phyloP scores from a whole-genome alignment of 2,329 filamentous ascomycete genomes.

The Hypoxylon sp. region DNA sequence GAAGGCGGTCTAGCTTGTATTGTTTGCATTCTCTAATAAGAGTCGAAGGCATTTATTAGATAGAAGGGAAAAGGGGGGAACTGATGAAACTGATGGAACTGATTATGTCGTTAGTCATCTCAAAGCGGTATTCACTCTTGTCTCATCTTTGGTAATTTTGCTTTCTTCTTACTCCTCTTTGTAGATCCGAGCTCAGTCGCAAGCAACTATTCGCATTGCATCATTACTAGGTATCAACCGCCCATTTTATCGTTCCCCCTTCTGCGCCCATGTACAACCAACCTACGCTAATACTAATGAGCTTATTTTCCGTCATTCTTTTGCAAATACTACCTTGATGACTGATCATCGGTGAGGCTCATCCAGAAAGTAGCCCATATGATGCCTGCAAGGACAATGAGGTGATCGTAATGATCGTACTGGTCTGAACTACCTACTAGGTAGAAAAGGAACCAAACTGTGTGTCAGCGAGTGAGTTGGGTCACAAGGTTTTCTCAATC shows the following conservation, averaged over 20 bases:
- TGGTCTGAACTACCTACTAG: constrained; percentile 21
- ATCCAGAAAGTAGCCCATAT: constrained; percentile 23
- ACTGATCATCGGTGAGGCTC: constrained; percentile 32
- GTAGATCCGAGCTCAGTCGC: constrained; percentile 37
- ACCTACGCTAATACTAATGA: constrained; percentile 24
- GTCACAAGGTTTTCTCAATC: constrained; percentile 42
- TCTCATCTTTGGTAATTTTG: constrained; percentile 9
- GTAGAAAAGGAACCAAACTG: constrained; percentile 15
- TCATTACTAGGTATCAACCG: constrained; percentile 39
- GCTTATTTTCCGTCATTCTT: constrained; percentile 44
- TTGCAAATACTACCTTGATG: constrained; percentile 28
- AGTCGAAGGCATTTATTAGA: constrained; percentile 16
- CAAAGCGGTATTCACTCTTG: constrained; percentile 7
- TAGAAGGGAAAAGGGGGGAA: constrained; percentile 8
- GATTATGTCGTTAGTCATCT: constrained; percentile 20
- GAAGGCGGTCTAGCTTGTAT: constrained; percentile 37
- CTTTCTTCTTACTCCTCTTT: constrained; percentile 14
- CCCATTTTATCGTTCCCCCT: constrained; percentile 22
- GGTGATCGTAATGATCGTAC: constrained; percentile 29
- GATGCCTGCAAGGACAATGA: constrained; percentile 36
- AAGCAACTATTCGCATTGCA: constrained; percentile 44
- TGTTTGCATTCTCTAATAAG: constrained; percentile 29
- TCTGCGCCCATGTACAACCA: constrained; percentile 1
- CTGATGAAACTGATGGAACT: background rate
- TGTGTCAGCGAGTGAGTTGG: constrained; percentile 24